Evolutionary conservation across 2,329 filamentous ascomycete genomes (phyloP).

Genomic region (Blastomyces emzantsi): DNA sequence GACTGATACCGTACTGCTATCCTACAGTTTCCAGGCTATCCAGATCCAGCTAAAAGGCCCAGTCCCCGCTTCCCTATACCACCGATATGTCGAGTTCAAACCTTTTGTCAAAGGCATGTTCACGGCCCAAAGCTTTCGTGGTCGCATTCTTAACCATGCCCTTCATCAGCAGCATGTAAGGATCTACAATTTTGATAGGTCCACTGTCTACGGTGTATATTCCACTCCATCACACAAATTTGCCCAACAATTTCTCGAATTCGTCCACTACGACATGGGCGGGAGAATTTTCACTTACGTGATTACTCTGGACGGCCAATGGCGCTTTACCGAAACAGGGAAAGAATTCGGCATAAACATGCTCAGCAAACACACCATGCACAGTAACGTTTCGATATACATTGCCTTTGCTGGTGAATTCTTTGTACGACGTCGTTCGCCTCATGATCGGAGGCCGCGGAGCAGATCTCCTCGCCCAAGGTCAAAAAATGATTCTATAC

Average conservation of each 20-base stretch:
- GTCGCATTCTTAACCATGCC: conserved; percentile 70
- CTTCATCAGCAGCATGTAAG: conserved; percentile 83
- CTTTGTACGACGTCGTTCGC: conserved; percentile 58
- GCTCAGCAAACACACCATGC: conserved; percentile 93
- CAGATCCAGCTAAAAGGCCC: conserved; percentile 82
- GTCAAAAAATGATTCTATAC: conserved; percentile 41
- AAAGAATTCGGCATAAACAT: conserved; percentile 93
- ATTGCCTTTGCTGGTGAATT: conserved; percentile 92
- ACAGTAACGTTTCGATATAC: conserved; percentile 83
- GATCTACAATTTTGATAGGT: conserved; percentile 78
- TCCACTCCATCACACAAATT: conserved; percentile 59
- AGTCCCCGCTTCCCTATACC: conserved; percentile 70
- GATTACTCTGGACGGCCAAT: conserved; percentile 72
- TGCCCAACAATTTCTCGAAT: conserved; percentile 69
- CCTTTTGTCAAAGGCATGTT: conserved; percentile 89
- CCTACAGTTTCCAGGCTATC: conserved; percentile 74
- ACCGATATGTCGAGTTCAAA: conserved; percentile 87
- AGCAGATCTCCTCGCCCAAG: conserved; percentile 20
- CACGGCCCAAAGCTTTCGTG: conserved; percentile 63
- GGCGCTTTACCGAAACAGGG: conserved; percentile 90
- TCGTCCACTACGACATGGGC: conserved; percentile 78
- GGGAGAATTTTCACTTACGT: conserved; percentile 87
- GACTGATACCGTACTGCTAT: conserved; percentile 3
- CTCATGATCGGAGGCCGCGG: conserved; percentile 10
- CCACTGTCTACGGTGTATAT: conserved; percentile 64